These are phyloP conservation scores for Thermoascus crustaceus DNA, from an alignment of 2,329 filamentous ascomycete genomes.

Conservation along the genomic window DNA sequence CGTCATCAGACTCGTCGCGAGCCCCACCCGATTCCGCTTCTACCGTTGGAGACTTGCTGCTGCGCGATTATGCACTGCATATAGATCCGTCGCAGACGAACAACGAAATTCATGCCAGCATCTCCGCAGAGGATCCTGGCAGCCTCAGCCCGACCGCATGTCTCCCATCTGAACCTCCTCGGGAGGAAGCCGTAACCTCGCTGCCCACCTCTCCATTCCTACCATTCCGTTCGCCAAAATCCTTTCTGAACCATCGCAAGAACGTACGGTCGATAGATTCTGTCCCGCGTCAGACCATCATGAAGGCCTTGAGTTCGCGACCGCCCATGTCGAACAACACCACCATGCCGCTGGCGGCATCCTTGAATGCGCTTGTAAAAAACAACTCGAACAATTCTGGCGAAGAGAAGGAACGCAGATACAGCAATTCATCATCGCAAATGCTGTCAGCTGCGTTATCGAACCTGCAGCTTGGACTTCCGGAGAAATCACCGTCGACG, in stretches of 20 bases:
- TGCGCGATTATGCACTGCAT: conserved; percentile 37
- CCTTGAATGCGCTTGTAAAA: conserved; percentile 53
- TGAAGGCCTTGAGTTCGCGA: conserved; percentile 68
- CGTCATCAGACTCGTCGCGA: conserved; percentile 6
- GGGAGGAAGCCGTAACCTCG: conserved; percentile 20
- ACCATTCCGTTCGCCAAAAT: conserved; percentile 27
- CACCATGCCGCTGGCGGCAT: conserved; percentile 55
- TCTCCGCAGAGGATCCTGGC: conserved; percentile 13
- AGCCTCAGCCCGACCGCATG: conserved; percentile 14
- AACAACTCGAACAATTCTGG: conserved; percentile 12
- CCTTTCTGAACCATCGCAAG: conserved; percentile 38
- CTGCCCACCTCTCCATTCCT: conserved; percentile 24
- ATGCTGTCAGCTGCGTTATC: conserved; percentile 55
- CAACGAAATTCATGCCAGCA: conserved; percentile 22
- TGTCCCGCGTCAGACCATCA: conserved; percentile 69
- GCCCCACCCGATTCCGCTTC: conserved; percentile 14
- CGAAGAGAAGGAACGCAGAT: conserved; percentile 23
- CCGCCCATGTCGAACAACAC: conserved; percentile 45
- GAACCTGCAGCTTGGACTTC: conserved; percentile 39
- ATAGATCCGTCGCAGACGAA: conserved; percentile 35
- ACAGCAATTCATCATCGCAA: conserved; percentile 45
- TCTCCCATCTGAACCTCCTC: conserved; percentile 13
- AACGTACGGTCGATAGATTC: conserved; percentile 54
- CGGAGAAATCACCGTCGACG: conserved; percentile 37
- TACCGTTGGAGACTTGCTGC: conserved; percentile 30